Evolutionary conservation across 352 stramenopile species (phyloP), one percentile per base, ranked within the genome.

Genomic region (Globisporangium recalcitrans): DNA sequence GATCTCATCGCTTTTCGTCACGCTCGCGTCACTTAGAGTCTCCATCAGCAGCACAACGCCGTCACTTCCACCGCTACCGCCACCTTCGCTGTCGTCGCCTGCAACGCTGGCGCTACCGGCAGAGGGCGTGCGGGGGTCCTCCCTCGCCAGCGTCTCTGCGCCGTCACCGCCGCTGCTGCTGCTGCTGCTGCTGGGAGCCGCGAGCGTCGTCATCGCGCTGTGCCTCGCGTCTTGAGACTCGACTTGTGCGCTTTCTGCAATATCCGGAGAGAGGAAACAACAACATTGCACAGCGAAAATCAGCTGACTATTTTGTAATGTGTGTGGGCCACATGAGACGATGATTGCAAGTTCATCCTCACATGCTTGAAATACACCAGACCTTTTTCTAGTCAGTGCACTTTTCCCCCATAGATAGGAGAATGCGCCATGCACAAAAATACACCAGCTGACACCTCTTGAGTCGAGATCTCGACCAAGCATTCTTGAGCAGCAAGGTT

Each of bases 191-290:
- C 42, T 46, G 0, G 57, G 57, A 27, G 27, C 57, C n/a, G 26
- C 57, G 42, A 62, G 42, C 57, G 57, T 62, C 57, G 57, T 62
- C 57, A 62, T 62, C 54, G 38, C 38, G 47, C 47, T 55, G 26
- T 26, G 49, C 49, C 40, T 21, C 26, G 49, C 38, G 38, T 46
- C 16, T 46, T 16, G 36, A n/a, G n/a, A 46, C 38, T 44, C n/a
- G 36, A 0, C 36, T 6, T 46, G 22, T 52, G 44, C 24, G 48
- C 48, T 27, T 36, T 34, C 38, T 16, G 38, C 38, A 46, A 46
- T 46, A 46, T 14, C 38, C 38, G 6, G 27, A n/a, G 36, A 42
- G 36, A 53, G 47, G 29, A 53, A 52, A 52, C 22, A 42, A 42
- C 36, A 42, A 38, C 32, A 38, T 14, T 10, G 14, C 19, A 51